A percentile compares a stretch with the other conserved stretches of the same genome.
These are phyloP conservation scores for Leonotis leonurus DNA, from an alignment of 257 asterid genomes.

Conservation along the genomic window DNA sequence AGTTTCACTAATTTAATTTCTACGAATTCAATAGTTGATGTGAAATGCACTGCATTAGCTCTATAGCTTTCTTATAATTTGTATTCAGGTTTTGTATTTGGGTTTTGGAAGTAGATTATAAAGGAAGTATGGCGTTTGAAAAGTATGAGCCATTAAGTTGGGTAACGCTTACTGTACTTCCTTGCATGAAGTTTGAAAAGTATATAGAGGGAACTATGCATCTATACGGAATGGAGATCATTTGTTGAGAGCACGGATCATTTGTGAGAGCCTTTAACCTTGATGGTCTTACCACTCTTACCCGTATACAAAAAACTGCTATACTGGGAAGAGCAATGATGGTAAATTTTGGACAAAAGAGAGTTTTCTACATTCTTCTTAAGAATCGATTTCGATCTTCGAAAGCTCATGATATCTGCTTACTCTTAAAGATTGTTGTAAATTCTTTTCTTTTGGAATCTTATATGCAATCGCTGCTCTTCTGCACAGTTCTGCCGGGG, in stretches of 20 bases:
- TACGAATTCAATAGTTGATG: background rate
- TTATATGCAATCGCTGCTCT: background rate
- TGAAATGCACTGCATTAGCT: background rate
- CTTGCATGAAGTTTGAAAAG: background rate
- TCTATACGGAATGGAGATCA: background rate
- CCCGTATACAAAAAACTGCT: background rate
- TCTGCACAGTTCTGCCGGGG: slow-evolving; percentile 82
- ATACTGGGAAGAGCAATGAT: slow-evolving; percentile 4
- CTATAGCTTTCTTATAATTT: slow-evolving; percentile 8
- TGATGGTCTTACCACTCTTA: background rate
- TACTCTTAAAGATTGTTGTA: too few species aligned
- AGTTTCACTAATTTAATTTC: slow-evolving; percentile 6
- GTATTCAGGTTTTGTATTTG: slow-evolving; percentile 1
- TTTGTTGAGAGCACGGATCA: background rate
- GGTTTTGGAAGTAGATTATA: slow-evolving; percentile 2
- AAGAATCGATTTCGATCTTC: background rate
- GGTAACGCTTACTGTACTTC: background rate
- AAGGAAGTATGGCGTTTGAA: too few species aligned
- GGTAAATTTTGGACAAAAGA: background rate
- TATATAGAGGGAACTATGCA: background rate
- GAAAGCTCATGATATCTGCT: slow-evolving; percentile 7
- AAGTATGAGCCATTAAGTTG: too few species aligned
- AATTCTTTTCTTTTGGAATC: too few species aligned
- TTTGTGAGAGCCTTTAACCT: background rate
- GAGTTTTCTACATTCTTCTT: slow-evolving; percentile 13